Percentiles rank a stretch among this genome's conserved stretches.
phyloP scores from a whole-genome alignment of 768 basidiomycete genomes.

The Psilocybe cyanescens region DNA sequence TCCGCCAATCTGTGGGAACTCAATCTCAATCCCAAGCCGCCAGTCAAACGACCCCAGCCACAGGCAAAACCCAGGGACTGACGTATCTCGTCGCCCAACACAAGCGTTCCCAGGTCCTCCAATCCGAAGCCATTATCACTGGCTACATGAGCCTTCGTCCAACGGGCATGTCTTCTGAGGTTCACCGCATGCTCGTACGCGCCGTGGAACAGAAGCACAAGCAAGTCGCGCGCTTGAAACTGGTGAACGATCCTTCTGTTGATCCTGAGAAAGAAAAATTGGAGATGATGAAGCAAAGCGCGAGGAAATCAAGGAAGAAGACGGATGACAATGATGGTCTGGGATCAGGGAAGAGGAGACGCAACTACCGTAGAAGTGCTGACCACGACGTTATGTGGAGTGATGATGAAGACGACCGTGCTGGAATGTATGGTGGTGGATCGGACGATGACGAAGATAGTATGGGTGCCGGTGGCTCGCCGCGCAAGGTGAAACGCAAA shows the following conservation, averaged over 20 bases:
- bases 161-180: constrained; percentile 88
- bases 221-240: constrained; percentile 77
- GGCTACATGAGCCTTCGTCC: constrained; percentile 86
- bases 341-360: constrained; percentile 51
- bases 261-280: constrained; percentile 78
- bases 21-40: constrained; percentile 41
- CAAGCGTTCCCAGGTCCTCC: constrained; percentile 84
- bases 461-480: constrained; percentile 31
- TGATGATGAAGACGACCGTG: constrained; percentile 71
- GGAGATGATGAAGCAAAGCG: constrained; percentile 67
- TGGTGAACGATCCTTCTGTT: constrained; percentile 77
- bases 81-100: constrained; percentile 92
- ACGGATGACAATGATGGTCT: constrained; percentile 53
- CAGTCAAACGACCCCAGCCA: constrained; percentile 36
- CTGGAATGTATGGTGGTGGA: constrained; percentile 47
- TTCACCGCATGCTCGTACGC: constrained; percentile 86
- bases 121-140: constrained; percentile 81
- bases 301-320: constrained; percentile 66
- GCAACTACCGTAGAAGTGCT: constrained; percentile 41
- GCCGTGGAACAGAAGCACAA: constrained; percentile 86
- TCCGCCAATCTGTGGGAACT: constrained; percentile 58
- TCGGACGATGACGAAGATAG: constrained; percentile 66
- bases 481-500: constrained; percentile 52
- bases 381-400: constrained; percentile 52
- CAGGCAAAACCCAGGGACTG: constrained; percentile 68